These are phyloP conservation scores for Cichorium intybus DNA, from an alignment of 140 eudicot species.

Conservation along the genomic window DNA sequence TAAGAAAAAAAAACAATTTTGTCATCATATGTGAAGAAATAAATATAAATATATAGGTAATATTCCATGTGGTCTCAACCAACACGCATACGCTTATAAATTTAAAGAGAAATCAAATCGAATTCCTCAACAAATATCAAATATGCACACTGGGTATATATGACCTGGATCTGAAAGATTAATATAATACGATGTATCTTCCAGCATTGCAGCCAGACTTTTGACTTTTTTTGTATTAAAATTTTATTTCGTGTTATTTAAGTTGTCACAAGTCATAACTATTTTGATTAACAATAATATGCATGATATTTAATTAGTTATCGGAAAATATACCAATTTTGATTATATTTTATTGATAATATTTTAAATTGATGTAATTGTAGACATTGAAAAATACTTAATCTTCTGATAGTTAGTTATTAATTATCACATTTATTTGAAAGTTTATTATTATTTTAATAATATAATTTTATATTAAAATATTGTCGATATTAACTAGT, in stretches of 20 bases:
- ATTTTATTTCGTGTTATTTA: not conserved
- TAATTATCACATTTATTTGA: too few relatives aligned
- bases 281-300: not conserved
- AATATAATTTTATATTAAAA: too few relatives aligned
- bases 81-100: not conserved
- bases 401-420: too few relatives aligned
- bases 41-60: too few relatives aligned
- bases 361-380: too few relatives aligned
- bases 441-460: too few relatives aligned
- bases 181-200: not conserved
- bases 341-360: too few relatives aligned
- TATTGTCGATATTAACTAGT: too few relatives aligned
- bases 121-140: not conserved
- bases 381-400: too few relatives aligned
- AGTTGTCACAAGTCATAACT: not conserved
- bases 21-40: not conserved
- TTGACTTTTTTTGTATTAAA: not conserved
- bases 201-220: not conserved
- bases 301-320: too few relatives aligned
- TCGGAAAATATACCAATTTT: too few relatives aligned
- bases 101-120: not conserved
- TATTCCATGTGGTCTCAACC: not conserved
- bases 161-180: slow-evolving; percentile 10
- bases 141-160: not conserved
- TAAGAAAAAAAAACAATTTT: too few relatives aligned